Conservation (phyloP, 164 flowering plant genomes). For the Tetracentron sinense region DNA sequence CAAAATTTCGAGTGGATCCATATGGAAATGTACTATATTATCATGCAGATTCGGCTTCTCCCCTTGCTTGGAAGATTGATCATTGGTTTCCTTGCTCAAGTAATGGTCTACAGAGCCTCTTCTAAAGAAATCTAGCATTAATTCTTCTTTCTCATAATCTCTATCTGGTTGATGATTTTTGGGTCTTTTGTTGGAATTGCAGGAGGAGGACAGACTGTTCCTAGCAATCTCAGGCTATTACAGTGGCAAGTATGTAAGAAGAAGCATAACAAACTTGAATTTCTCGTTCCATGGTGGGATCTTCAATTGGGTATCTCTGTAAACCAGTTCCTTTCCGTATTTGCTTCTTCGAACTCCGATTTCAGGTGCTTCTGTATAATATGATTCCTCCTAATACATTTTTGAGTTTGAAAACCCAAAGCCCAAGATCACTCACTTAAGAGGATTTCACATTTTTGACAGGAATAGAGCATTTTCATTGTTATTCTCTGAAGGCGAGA, state of each 20-base stretch:
- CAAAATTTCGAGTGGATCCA: conserved; percentile 72
- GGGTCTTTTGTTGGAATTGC: conserved; percentile 13
- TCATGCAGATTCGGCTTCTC: conserved; percentile 80
- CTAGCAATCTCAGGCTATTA: conserved; percentile 78
- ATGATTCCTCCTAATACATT: neutral
- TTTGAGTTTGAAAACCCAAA: neutral
- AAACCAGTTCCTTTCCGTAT: conserved; percentile 84
- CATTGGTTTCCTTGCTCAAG: conserved; percentile 96
- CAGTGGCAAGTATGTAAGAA: conserved; percentile 82
- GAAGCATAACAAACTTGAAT: conserved; percentile 74
- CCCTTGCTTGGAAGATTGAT: conserved; percentile 92
- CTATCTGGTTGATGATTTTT: neutral
- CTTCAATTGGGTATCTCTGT: conserved; percentile 86
- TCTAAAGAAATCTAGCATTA: neutral
- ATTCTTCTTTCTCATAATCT: conserved; percentile 4
- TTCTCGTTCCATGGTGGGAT: conserved; percentile 98
- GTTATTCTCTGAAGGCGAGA: conserved; percentile 73
- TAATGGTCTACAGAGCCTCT: conserved; percentile 23
- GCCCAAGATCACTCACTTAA: neutral
- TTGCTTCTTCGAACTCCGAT: conserved; percentile 79
- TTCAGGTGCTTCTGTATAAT: conserved; percentile 67
- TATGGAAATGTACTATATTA: conserved; percentile 86
- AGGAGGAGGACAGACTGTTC: conserved; percentile 95
- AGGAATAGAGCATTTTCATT: conserved; percentile 86
- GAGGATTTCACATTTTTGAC: conserved; percentile 16